These are phyloP conservation scores for Venturia aucupariae DNA, from an alignment of 2,329 filamentous ascomycete species.

Conservation along the genomic window DNA sequence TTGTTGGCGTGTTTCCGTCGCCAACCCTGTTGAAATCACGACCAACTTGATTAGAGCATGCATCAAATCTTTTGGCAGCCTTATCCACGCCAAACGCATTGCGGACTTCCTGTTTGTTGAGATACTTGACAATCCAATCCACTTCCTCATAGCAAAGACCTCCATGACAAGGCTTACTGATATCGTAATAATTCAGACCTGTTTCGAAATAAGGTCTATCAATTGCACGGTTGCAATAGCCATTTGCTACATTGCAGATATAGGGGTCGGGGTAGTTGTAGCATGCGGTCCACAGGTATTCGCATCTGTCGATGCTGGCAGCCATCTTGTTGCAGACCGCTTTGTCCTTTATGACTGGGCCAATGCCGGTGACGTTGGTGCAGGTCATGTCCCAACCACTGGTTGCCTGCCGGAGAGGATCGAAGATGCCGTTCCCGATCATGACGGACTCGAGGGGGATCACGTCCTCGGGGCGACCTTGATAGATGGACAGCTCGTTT, in stretches of 20 bases:
- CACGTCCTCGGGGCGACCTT: slow-evolving; percentile 24
- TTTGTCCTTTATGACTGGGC: slow-evolving; percentile 37
- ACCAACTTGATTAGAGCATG: slow-evolving; percentile 21
- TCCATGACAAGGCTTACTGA: slow-evolving; percentile 31
- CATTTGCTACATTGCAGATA: slow-evolving; percentile 30
- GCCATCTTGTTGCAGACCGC: slow-evolving; percentile 37
- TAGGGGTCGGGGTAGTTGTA: slow-evolving; percentile 33
- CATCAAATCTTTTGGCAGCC: slow-evolving; percentile 25
- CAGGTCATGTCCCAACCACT: slow-evolving; percentile 41
- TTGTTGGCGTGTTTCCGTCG: slow-evolving; percentile 23
- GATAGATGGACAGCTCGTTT: slow-evolving; percentile 29
- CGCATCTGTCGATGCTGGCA: slow-evolving; percentile 36
- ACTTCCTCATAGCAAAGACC: slow-evolving; percentile 31
- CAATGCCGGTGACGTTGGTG: slow-evolving; percentile 36
- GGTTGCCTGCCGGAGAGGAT: slow-evolving; percentile 31
- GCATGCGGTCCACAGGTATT: slow-evolving; percentile 33
- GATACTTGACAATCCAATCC: slow-evolving; percentile 23
- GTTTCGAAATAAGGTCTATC: slow-evolving; percentile 32
- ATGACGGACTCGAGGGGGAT: slow-evolving; percentile 37
- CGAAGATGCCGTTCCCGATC: slow-evolving; percentile 40
- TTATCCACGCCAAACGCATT: slow-evolving; percentile 27
- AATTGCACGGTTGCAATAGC: slow-evolving; percentile 31
- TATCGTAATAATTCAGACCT: slow-evolving; percentile 37
- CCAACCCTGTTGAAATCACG: slow-evolving; percentile 24
- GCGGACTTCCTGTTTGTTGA: slow-evolving; percentile 27